phyloP scores from a whole-genome alignment of 768 basidiomycete species.

The Plicaturopsis crispa region DNA sequence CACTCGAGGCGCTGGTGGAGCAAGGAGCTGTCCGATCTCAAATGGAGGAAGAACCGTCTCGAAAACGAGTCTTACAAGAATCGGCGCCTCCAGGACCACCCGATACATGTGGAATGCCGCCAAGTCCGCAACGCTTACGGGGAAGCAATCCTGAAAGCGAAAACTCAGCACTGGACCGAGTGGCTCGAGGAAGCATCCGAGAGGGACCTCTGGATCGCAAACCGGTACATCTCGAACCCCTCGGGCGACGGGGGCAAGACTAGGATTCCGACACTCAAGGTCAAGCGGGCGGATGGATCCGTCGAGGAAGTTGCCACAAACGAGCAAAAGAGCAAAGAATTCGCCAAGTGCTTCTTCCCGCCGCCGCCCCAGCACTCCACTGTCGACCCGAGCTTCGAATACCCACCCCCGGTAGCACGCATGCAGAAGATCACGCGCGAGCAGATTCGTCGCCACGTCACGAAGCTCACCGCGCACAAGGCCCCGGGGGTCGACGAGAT shows the following conservation, averaged over 20 bases:
- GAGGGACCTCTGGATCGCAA: constrained; percentile 13
- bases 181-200: constrained; percentile 12
- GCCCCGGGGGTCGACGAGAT: constrained; percentile 7
- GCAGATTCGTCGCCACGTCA: constrained; percentile 7
- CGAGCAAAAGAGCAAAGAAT: constrained; percentile 7
- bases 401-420: neutral
- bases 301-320: constrained; percentile 5
- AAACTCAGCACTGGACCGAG: constrained; percentile 15
- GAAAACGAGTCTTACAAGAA: neutral
- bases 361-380: neutral
- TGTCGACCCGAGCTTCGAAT: constrained; percentile 1
- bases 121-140: constrained; percentile 1
- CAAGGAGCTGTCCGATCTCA: constrained; percentile 4
- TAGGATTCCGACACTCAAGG: constrained; percentile 5
- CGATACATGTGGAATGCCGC: neutral
- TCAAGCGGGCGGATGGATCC: constrained; percentile 6
- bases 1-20: constrained; percentile 17
- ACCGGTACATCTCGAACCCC: constrained; percentile 2
- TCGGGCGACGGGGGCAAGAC: constrained; percentile 1
- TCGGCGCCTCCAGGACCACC: constrained; percentile 2
- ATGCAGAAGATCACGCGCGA: constrained; percentile 7
- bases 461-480: constrained; percentile 8
- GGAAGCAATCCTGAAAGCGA: constrained; percentile 10
- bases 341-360: constrained; percentile 16
- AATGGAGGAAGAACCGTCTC: neutral